Percentiles rank a stretch among this genome's conserved stretches.
These are phyloP conservation scores for Paratinospora sagittata DNA, from an alignment of 164 flowering plant species.

Conservation along the genomic window DNA sequence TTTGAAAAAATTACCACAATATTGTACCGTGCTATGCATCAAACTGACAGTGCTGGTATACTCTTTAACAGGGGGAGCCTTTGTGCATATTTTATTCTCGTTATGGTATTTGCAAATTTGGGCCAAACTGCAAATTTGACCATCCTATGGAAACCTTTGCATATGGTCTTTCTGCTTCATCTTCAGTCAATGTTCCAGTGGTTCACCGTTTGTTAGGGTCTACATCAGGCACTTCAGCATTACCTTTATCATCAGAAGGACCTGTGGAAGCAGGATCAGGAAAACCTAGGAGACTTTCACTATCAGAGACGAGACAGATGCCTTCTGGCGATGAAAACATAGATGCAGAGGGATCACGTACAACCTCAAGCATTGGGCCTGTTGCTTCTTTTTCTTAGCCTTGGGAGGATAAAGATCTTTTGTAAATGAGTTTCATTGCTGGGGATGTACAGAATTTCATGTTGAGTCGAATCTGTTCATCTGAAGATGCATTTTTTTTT, in stretches of 20 bases:
- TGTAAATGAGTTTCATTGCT: conserved; percentile 59
- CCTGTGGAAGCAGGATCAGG: conserved; percentile 52
- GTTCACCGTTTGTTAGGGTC: conserved; percentile 54
- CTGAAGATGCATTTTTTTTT: conserved; percentile 32
- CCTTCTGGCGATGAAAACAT: conserved; percentile 56
- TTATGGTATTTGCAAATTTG: conserved; percentile 97
- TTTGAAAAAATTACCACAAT: not conserved
- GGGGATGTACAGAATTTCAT: conserved; percentile 59
- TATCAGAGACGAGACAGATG: conserved; percentile 64
- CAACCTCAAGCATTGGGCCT: conserved; percentile 22
- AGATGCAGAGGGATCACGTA: conserved; percentile 49
- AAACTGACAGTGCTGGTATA: conserved; percentile 8
- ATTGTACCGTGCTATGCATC: not conserved
- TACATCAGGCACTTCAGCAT: conserved; percentile 51
- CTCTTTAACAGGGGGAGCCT: conserved; percentile 77
- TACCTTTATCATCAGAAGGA: conserved; percentile 57
- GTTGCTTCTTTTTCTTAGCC: conserved; percentile 31
- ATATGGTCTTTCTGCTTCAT: conserved; percentile 47
- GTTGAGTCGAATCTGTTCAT: conserved; percentile 34
- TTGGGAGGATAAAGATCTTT: conserved; percentile 27
- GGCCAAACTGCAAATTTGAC: conserved; percentile 98
- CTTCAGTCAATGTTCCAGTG: conserved; percentile 54
- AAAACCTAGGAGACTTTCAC: conserved; percentile 50
- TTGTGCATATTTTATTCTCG: conserved; percentile 86
- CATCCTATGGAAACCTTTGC: conserved; percentile 80